phyloP scores from a whole-genome alignment of 164 flowering plant genomes.

The Platanus orientalis region DNA sequence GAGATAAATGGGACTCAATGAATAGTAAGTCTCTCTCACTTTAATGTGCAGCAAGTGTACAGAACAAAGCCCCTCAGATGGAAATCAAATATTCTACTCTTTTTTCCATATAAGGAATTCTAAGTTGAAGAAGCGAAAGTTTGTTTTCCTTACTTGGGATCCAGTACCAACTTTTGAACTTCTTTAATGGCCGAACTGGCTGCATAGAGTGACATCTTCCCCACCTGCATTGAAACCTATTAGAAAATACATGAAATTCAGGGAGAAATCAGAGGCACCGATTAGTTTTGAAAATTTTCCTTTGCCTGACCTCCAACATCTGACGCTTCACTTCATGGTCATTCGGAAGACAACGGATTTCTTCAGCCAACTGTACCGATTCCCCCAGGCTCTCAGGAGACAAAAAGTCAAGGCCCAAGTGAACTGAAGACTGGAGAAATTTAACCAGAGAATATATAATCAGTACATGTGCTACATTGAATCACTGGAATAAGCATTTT shows the following conservation, averaged over 20 bases:
- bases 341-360: constrained; percentile 80
- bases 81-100: no score
- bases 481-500: not conserved
- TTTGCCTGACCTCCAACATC: constrained; percentile 63
- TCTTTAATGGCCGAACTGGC: constrained; percentile 94
- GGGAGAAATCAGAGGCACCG: not conserved
- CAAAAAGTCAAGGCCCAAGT: constrained; percentile 79
- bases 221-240: constrained; percentile 54
- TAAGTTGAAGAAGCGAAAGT: not conserved
- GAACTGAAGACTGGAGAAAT: constrained; percentile 75
- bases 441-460: not conserved
- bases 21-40: no score
- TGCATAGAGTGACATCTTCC: constrained; percentile 87
- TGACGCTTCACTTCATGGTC: constrained; percentile 81
- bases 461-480: not conserved
- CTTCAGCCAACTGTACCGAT: constrained; percentile 67
- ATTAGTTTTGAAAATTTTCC: constrained; percentile 4
- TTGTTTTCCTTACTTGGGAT: constrained; percentile 63
- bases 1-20: no score
- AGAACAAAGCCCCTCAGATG: no score
- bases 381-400: constrained; percentile 86
- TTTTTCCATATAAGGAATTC: no score
- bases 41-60: no score
- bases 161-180: constrained; percentile 86
- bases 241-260: not conserved